Evolutionary conservation across 805 yeast genomes (phyloP).

Genomic region (Ogataea nakhonphanomensis): DNA sequence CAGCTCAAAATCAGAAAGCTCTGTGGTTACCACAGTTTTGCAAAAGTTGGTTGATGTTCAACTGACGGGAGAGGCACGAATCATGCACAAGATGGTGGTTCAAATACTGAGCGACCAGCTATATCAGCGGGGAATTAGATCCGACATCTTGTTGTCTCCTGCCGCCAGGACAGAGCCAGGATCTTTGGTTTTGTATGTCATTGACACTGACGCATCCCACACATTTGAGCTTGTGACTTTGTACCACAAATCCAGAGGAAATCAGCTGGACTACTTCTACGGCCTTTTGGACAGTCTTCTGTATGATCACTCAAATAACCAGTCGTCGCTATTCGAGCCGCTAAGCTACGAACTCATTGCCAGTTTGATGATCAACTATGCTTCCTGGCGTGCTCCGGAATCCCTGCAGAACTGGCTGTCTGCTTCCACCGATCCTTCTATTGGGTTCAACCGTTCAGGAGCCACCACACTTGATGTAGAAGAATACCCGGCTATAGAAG

Average conservation of each 20-base stretch:
- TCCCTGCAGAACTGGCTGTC: constrained; percentile 26
- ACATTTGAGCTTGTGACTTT: constrained; percentile 24
- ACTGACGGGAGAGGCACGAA: constrained; percentile 19
- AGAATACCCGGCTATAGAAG: constrained; percentile 4
- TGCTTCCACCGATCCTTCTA: constrained; percentile 12
- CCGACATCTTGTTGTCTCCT: constrained; percentile 3
- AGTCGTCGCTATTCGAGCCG: constrained; percentile 15
- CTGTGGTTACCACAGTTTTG: constrained; percentile 17
- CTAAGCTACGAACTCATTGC: constrained; percentile 25
- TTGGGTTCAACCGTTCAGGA: constrained; percentile 23
- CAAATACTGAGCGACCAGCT: constrained; percentile 18
- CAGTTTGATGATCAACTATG: constrained; percentile 23
- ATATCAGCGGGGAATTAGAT: constrained; percentile 3
- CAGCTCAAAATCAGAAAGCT: constrained; percentile 8
- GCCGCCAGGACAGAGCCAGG: constrained; percentile 1
- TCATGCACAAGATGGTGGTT: constrained; percentile 18
- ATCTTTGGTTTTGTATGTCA: constrained; percentile 11
- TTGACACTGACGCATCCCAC: constrained; percentile 9
- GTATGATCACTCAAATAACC: constrained; percentile 8
- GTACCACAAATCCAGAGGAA: constrained; percentile 14
- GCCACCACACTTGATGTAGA: constrained; percentile 6
- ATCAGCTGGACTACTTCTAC: constrained; percentile 26
- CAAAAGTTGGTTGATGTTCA: constrained; percentile 20
- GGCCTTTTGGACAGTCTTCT: constrained; percentile 16
- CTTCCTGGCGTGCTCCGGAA: constrained; percentile 19